These are phyloP conservation scores for Suillus lakei DNA, from an alignment of 768 basidiomycete species.

Conservation along the genomic window DNA sequence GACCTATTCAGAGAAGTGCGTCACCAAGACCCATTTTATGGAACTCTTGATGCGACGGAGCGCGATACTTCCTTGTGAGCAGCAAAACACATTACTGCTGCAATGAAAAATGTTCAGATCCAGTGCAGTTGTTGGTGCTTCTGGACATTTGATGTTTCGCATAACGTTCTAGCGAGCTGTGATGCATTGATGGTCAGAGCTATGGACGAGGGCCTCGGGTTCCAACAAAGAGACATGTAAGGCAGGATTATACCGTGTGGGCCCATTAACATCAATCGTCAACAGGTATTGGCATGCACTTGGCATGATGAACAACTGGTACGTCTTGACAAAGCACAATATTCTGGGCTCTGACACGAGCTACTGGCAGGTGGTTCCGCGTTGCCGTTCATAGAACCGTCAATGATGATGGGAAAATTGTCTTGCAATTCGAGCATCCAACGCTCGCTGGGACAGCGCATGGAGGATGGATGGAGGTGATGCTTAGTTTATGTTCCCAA, in stretches of 20 bases:
- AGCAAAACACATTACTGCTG: not conserved
- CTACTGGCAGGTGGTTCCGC: constrained; percentile 55
- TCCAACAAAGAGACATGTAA: constrained; percentile 60
- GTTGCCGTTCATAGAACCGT: constrained; percentile 49
- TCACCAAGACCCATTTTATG: constrained; percentile 47
- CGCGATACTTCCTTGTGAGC: constrained; percentile 53
- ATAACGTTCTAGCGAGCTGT: constrained; percentile 39
- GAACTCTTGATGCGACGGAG: constrained; percentile 51
- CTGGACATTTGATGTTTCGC: constrained; percentile 49
- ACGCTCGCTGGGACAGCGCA: constrained; percentile 50
- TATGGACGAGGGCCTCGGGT: constrained; percentile 56
- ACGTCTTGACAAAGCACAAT: constrained; percentile 7
- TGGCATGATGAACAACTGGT: constrained; percentile 63
- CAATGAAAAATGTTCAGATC: not conserved
- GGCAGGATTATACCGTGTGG: not conserved
- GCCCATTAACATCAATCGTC: constrained; percentile 12
- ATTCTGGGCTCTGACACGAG: not conserved
- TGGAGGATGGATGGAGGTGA: constrained; percentile 66
- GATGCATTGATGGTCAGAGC: constrained; percentile 51
- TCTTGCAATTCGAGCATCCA: constrained; percentile 61
- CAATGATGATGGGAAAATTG: constrained; percentile 22
- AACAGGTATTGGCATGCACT: constrained; percentile 54
- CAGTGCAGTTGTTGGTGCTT: constrained; percentile 57
- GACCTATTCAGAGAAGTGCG: constrained; percentile 49
- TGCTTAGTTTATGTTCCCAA: not conserved